These are phyloP conservation scores for Ehretia macrophylla DNA, from an alignment of 257 asterid genomes.

Conservation along the genomic window DNA sequence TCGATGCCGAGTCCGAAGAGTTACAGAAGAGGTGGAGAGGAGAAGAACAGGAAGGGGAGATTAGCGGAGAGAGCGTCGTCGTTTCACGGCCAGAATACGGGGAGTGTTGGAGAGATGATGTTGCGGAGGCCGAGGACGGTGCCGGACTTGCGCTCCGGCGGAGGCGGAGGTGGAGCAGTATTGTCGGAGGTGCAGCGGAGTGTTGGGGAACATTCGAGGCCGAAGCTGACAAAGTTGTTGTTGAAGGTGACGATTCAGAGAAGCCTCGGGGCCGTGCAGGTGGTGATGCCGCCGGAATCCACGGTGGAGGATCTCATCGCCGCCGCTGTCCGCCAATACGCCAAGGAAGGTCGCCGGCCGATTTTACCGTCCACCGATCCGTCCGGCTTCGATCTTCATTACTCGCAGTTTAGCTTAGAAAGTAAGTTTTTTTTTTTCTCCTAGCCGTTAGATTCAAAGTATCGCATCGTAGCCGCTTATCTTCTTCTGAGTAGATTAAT, in stretches of 20 bases:
- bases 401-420: constrained; percentile 87
- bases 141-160: constrained; percentile 48
- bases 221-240: constrained; percentile 61
- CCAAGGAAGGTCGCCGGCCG: constrained; percentile 68
- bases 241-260: constrained; percentile 78
- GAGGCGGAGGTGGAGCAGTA: not conserved
- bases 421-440: constrained; percentile 44
- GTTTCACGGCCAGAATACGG: constrained; percentile 38
- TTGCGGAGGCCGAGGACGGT: constrained; percentile 63
- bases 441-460: constrained; percentile 2
- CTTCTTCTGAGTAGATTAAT: not conserved
- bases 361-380: constrained; percentile 30
- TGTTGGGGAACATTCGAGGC: constrained; percentile 8
- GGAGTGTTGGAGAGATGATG: constrained; percentile 13
- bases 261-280: constrained; percentile 74
- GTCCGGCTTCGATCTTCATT: constrained; percentile 65
- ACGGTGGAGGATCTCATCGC: constrained; percentile 68
- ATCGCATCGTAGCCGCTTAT: not conserved
- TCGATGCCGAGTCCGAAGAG: constrained; percentile 67
- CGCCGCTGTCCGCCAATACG: constrained; percentile 62
- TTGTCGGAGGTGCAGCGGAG: not conserved
- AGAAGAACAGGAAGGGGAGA: constrained; percentile 53
- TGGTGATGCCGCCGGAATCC: constrained; percentile 61
- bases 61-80: constrained; percentile 56
- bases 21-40: constrained; percentile 32